These are phyloP conservation scores for Firmiana major DNA, from an alignment of 345 rosid genomes.

Conservation along the genomic window DNA sequence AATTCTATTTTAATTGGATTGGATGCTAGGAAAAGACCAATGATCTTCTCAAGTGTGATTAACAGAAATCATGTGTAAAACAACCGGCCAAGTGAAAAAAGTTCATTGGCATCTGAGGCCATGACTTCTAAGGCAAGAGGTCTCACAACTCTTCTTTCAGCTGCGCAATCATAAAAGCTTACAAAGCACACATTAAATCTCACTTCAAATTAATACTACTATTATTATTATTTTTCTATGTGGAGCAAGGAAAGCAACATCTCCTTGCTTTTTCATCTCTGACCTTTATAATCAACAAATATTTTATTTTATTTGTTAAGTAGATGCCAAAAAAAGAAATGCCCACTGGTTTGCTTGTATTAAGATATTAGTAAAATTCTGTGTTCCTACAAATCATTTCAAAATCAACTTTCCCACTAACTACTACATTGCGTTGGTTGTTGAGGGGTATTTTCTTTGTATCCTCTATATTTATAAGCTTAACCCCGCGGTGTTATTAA, in stretches of 20 bases:
- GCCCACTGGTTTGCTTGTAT: not conserved
- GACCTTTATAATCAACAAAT: not conserved
- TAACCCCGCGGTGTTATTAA: not conserved
- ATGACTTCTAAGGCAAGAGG: no score
- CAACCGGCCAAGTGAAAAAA: not conserved
- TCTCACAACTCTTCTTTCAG: no score
- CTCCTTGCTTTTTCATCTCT: not conserved
- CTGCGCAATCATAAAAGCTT: not conserved
- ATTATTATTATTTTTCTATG: not conserved
- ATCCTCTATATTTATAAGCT: not conserved
- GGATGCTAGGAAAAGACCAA: not conserved
- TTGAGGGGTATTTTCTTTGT: not conserved
- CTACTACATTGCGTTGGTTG: not conserved
- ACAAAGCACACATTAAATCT: not conserved
- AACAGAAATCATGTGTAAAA: not conserved
- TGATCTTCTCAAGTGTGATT: not conserved
- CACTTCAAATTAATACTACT: not conserved
- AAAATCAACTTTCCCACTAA: not conserved
- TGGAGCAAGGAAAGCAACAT: not conserved
- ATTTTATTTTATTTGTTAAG: not conserved
- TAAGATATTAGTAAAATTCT: not conserved
- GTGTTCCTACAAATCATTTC: not conserved
- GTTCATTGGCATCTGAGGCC: not conserved
- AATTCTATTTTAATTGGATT: not conserved
- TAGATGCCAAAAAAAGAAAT: not conserved